Percentiles rank a stretch among this genome's conserved stretches.
Evolutionary conservation across 2,329 filamentous ascomycete genomes (phyloP).

Genomic region (Pseudogymnoascus sp.): DNA sequence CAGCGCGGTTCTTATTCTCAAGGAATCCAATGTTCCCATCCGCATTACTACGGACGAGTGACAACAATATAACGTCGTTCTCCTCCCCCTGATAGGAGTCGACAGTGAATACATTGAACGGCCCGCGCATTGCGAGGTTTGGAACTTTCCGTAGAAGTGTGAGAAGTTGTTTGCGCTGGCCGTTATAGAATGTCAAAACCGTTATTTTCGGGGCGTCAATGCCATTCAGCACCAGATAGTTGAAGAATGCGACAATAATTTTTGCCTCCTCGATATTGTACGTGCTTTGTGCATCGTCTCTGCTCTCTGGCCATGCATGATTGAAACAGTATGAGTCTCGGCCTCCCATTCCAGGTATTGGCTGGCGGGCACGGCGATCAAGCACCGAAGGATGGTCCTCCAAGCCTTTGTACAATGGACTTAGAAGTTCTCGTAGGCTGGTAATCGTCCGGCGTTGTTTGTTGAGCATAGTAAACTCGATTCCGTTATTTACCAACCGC

Average conservation of each 20-base stretch:
- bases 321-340: constrained; percentile 53
- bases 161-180: constrained; percentile 62
- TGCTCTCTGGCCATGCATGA: constrained; percentile 57
- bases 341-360: constrained; percentile 55
- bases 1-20: constrained; percentile 48
- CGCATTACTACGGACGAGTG: constrained; percentile 64
- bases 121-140: constrained; percentile 29
- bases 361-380: constrained; percentile 41
- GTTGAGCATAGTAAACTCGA: constrained; percentile 46
- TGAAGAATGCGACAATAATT: constrained; percentile 66
- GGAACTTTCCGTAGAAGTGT: constrained; percentile 34
- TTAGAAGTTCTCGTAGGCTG: constrained; percentile 52
- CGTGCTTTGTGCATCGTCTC: constrained; percentile 55
- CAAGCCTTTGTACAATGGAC: constrained; percentile 48
- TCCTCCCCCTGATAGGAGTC: constrained; percentile 90
- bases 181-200: constrained; percentile 80
- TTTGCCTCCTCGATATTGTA: constrained; percentile 64
- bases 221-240: constrained; percentile 64
- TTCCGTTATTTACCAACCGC: constrained; percentile 50
- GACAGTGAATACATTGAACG: constrained; percentile 63
- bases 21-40: constrained; percentile 63
- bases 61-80: constrained; percentile 75
- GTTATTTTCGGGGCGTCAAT: constrained; percentile 57
- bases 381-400: constrained; percentile 50
- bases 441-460: constrained; percentile 63